phyloP scores from a whole-genome alignment of 352 stramenopile species.

The Pythium phragmiticola region DNA sequence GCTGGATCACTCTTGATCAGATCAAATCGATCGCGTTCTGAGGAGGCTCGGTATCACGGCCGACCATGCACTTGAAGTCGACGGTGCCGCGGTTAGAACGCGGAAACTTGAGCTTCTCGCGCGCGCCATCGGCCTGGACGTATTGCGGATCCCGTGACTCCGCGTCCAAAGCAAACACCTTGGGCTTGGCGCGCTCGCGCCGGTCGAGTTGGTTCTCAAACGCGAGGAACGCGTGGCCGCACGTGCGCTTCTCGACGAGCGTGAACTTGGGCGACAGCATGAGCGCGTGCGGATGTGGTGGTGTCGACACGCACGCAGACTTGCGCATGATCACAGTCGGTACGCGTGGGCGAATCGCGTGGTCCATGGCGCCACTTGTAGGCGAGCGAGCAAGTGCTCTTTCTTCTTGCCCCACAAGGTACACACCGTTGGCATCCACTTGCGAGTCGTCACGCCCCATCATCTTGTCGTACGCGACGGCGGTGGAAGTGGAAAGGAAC shows the following conservation, averaged over 20 bases:
- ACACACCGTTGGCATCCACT: slow-evolving; percentile 8
- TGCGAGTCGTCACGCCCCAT: slow-evolving; percentile 5
- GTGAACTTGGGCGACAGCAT: slow-evolving; percentile 13
- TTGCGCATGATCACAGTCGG: background rate
- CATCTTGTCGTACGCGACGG: slow-evolving; percentile 13
- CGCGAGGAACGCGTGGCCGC: slow-evolving; percentile 5
- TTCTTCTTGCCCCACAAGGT: slow-evolving; percentile 8
- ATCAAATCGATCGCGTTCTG: background rate
- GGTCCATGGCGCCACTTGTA: background rate
- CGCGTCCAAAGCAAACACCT: slow-evolving; percentile 3
- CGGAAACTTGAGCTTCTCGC: slow-evolving; percentile 6
- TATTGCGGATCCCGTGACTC: background rate
- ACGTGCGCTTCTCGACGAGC: background rate
- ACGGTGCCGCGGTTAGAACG: background rate
- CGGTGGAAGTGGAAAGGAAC: no score
- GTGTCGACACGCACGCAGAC: background rate
- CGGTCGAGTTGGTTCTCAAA: slow-evolving; percentile 18
- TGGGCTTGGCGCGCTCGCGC: slow-evolving; percentile 8
- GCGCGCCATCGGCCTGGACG: background rate
- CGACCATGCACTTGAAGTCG: background rate
- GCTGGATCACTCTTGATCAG: background rate
- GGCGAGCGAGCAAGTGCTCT: no score
- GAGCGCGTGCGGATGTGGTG: background rate
- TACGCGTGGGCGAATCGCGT: background rate
- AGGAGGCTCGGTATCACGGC: background rate